Base-by-base conservation (phyloP, 2,329 filamentous ascomycete genomes). In the Arthroderma sp. region DNA sequence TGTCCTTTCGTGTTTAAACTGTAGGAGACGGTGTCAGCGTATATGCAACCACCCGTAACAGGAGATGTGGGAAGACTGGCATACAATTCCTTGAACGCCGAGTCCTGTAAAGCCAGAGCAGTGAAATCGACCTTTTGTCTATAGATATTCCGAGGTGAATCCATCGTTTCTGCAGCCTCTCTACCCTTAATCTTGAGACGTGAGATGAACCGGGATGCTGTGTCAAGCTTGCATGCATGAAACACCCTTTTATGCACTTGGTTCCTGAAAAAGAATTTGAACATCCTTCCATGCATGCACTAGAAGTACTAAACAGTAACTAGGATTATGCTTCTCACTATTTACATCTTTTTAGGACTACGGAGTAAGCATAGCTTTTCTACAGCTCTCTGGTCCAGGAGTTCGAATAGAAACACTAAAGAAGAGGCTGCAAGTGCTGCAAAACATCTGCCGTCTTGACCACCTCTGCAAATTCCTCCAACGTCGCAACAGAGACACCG, bases 41-140 rank as follows among this genome's bases (percentile, higher is more conserved):
- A 11, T 47, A 19, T 51, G 41, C 41, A 23, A 21, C 41, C 33
- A 8, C 31, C 57, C 67, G 62, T 63, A 66, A 67, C 54, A 77
- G 15, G 47, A 35, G 31, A 39, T 11, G 19, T 21, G 5, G 43
- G 7, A 23, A 43, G 35, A 37, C 15, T n/a, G 33, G 49, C 72
- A 59, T 66, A 81, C 79, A 74, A 67, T 68, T 79, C 79, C 2
- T 80, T 79, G 66, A 87, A 86, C 6, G 80, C 77, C 1, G 76
- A 69, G 62, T 82, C 82, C 57, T 78, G 74, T 28, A 79, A 70
- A 6, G 82, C 81, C n/a, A 88, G 74, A 15, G 74, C 72, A 35
- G 76, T 73, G 66, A 87, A 87, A 64, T 87, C 79, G 28, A 87
- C 73, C 43, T 79, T 79, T 25, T 78, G 72, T 55, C 77, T 74